Percentiles rank a stretch among this genome's conserved stretches.
These are phyloP conservation scores for Daldinia vernicosa DNA, from an alignment of 495 filamentous ascomycete species.

Conservation along the genomic window DNA sequence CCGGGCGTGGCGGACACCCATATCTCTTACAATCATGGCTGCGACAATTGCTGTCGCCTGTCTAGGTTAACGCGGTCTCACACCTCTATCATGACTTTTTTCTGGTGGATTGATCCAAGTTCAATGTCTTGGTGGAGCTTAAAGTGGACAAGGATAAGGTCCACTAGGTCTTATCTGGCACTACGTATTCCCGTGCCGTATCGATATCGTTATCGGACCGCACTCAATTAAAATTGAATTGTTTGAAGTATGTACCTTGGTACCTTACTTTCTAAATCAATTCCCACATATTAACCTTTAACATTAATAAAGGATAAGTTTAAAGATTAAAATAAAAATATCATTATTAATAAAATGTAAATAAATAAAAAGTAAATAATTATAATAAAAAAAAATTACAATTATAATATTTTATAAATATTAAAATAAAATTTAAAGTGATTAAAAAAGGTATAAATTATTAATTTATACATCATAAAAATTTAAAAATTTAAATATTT, in stretches of 20 bases:
- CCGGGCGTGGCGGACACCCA: conserved; percentile 60
- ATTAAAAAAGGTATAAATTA: conserved; percentile 1
- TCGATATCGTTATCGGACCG: background rate
- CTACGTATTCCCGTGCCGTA: conserved; percentile 28
- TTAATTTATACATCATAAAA: conserved; percentile 22
- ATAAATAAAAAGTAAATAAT: background rate
- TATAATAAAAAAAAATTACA: background rate
- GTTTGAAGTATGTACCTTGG: background rate
- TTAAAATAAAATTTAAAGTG: background rate
- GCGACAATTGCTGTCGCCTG: conserved; percentile 11
- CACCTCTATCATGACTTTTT: conserved; percentile 35
- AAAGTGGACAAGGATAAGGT: too few species aligned
- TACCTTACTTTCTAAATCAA: too few species aligned
- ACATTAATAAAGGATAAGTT: too few species aligned
- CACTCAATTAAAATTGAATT: background rate
- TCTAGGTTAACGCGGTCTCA: conserved; percentile 6
- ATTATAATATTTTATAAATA: background rate
- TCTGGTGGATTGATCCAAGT: conserved; percentile 9
- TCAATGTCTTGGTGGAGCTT: background rate
- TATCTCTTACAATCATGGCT: conserved; percentile 64
- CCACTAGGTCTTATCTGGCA: conserved; percentile 19
- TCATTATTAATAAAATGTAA: background rate
- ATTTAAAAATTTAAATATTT: conserved; percentile 36
- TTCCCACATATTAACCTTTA: too few species aligned
- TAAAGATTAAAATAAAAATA: too few species aligned